Conservation (phyloP, 2,329 filamentous ascomycete genomes). For the Xylariaceae sp. region DNA sequence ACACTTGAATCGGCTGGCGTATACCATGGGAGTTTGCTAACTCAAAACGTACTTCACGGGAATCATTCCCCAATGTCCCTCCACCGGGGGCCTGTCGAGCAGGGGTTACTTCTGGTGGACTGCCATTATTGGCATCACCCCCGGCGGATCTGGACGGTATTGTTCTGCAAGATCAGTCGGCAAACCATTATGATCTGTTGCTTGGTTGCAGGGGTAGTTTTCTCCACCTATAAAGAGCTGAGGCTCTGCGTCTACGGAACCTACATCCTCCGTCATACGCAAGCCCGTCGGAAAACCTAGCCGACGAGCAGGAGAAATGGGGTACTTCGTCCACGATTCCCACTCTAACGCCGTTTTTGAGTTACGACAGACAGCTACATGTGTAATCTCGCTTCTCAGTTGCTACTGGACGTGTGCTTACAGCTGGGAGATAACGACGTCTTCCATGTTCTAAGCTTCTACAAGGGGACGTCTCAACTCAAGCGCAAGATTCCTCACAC, state of each 20-base stretch:
- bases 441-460: no score
- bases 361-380: neutral
- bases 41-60: neutral
- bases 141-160: neutral
- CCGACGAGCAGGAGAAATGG: neutral
- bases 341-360: neutral
- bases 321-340: neutral
- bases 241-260: slow-evolving; percentile 24
- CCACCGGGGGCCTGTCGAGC: neutral
- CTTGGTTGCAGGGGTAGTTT: slow-evolving; percentile 13
- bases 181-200: neutral
- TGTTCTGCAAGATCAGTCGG: neutral
- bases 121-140: slow-evolving; percentile 15
- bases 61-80: neutral
- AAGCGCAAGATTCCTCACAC: neutral
- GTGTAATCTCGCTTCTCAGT: neutral
- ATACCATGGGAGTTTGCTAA: neutral
- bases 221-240: slow-evolving; percentile 25
- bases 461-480: no score
- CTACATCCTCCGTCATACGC: slow-evolving; percentile 18
- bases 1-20: no score
- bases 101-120: slow-evolving; percentile 2
- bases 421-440: no score
- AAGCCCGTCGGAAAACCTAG: neutral
- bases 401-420: neutral